Conservation (phyloP, 176 grass and related monocot genomes). For the Zizania latifolia region DNA sequence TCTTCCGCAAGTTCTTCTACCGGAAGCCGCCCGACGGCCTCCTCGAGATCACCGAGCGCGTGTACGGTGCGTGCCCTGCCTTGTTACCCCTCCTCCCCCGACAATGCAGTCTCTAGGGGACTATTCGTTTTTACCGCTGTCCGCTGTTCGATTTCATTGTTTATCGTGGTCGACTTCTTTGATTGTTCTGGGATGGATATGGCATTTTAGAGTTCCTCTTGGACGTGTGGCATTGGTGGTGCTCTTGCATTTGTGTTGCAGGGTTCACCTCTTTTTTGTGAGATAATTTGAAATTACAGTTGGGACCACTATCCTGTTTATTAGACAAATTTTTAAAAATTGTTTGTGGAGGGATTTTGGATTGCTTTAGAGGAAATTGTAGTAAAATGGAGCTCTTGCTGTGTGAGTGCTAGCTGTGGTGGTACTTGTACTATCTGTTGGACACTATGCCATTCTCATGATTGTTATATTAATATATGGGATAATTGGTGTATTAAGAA, state of each 20-base stretch:
- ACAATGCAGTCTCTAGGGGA: background rate
- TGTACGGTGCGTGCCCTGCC: conserved; percentile 60
- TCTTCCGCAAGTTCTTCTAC: conserved; percentile 98
- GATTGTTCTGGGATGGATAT: background rate
- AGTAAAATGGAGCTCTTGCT: background rate
- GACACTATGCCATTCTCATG: background rate
- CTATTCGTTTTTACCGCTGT: background rate
- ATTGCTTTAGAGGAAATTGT: background rate
- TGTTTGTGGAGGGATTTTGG: background rate
- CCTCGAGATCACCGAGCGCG: conserved; percentile 90
- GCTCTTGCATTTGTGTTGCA: background rate
- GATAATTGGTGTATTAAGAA: background rate
- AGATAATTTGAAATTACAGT: background rate
- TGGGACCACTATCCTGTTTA: background rate
- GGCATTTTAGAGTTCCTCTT: background rate
- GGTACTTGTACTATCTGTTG: background rate
- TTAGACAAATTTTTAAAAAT: background rate
- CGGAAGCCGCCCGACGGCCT: conserved; percentile 96
- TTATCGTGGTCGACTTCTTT: background rate
- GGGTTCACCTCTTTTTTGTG: background rate
- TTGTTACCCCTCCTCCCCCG: background rate
- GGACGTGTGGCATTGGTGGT: background rate
- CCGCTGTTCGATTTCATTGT: background rate
- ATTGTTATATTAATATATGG: no score
- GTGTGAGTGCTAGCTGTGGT: background rate